phyloP scores from a whole-genome alignment of 2,329 filamentous ascomycete genomes.

The Ceratocystis huliohia region DNA sequence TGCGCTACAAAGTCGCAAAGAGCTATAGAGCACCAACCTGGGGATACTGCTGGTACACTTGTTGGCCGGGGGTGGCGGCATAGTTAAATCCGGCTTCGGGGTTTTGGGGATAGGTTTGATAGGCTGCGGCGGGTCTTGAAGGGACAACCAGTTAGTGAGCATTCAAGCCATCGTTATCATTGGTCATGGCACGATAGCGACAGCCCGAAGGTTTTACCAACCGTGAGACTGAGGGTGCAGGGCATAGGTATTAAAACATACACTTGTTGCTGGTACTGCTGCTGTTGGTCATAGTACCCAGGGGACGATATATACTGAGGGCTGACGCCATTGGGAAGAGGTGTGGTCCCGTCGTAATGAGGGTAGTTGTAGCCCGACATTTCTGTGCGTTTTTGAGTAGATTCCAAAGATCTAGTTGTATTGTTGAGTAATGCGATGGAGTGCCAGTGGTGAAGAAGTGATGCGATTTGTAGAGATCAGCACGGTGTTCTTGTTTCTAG shows the following conservation, averaged over 20 bases:
- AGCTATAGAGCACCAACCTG: constrained; percentile 33
- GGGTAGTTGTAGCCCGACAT: constrained; percentile 11
- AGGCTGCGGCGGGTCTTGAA: constrained; percentile 3
- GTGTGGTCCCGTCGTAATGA: constrained; percentile 1
- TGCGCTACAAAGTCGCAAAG: too few relatives aligned
- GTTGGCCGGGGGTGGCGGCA: not conserved
- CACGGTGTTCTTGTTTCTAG: too few relatives aligned
- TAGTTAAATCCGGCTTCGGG: not conserved
- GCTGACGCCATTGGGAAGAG: not conserved
- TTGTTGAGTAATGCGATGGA: too few relatives aligned
- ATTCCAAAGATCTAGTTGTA: too few relatives aligned
- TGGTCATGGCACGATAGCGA: not conserved
- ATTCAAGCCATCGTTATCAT: not conserved
- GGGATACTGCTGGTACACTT: constrained; percentile 39
- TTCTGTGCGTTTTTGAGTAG: too few relatives aligned
- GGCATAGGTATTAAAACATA: not conserved
- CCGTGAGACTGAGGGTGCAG: not conserved
- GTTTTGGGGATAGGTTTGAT: constrained; percentile 5
- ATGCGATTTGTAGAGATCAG: not conserved
- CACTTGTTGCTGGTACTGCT: constrained; percentile 5
- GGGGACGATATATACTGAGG: constrained; percentile 2
- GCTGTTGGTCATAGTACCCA: constrained; percentile 9
- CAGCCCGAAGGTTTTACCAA: not conserved
- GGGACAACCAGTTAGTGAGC: not conserved
- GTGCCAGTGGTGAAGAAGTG: too few relatives aligned